phyloP scores from a whole-genome alignment of 1,139 yeast species.

The Arxiozyma slooffiae region DNA sequence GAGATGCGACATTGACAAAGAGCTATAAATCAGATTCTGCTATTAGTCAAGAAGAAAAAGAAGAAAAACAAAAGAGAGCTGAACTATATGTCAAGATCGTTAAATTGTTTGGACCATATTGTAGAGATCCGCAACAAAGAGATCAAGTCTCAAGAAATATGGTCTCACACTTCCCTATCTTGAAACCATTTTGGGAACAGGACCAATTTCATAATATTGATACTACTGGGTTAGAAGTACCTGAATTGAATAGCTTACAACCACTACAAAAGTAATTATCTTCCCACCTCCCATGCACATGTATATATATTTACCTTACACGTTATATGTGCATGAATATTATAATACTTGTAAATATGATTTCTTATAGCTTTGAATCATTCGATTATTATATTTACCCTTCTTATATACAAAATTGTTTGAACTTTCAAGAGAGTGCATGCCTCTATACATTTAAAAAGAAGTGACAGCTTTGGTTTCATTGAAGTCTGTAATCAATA shows the following conservation, averaged over 20 bases:
- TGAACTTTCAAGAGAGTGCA: too few species aligned
- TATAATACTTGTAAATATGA: background rate
- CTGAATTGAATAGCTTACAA: background rate
- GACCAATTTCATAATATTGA: slow-evolving; percentile 23
- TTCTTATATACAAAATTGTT: background rate
- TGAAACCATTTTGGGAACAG: slow-evolving; percentile 28
- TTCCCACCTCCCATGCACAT: too few species aligned
- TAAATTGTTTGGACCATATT: slow-evolving; percentile 38
- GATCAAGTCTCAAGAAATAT: slow-evolving; percentile 32
- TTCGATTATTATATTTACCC: background rate
- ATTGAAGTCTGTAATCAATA: too few species aligned
- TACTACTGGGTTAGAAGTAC: background rate
- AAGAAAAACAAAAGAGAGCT: slow-evolving; percentile 38
- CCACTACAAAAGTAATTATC: background rate
- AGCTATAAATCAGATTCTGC: slow-evolving; percentile 8
- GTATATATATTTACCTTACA: too few species aligned
- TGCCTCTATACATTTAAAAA: too few species aligned
- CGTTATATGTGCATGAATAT: too few species aligned
- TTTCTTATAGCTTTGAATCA: background rate
- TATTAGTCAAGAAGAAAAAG: background rate
- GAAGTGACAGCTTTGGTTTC: too few species aligned
- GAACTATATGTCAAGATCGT: slow-evolving; percentile 49
- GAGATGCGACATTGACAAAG: slow-evolving; percentile 61
- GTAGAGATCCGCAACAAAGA: slow-evolving; percentile 36
- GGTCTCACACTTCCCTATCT: slow-evolving; percentile 30